A percentile compares a stretch with the other conserved stretches of the same genome.
phyloP scores from a whole-genome alignment of 2,329 filamentous ascomycete species.

The Diaporthe longicolla region DNA sequence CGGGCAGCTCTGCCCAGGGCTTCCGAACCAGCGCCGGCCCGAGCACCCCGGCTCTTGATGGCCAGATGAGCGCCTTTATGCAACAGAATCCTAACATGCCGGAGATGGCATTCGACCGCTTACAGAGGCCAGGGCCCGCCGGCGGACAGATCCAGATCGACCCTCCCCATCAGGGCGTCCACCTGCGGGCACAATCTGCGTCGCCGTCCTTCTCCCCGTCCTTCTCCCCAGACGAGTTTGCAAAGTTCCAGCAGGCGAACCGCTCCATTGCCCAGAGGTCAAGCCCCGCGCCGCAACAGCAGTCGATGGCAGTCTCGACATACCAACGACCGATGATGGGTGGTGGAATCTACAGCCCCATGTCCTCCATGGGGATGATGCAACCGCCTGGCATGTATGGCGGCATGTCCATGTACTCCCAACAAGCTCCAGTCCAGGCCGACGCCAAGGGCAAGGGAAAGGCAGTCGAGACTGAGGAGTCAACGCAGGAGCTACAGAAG shows the following conservation, averaged over 20 bases:
- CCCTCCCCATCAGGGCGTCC: constrained; percentile 60
- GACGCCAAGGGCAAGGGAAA: constrained; percentile 85
- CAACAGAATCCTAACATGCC: constrained; percentile 78
- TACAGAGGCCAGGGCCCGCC: constrained; percentile 46
- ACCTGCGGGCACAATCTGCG: constrained; percentile 67
- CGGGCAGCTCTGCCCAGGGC: constrained; percentile 51
- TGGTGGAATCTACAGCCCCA: constrained; percentile 54
- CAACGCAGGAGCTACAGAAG: constrained; percentile 69
- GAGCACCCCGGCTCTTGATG: constrained; percentile 36
- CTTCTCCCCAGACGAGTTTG: constrained; percentile 89
- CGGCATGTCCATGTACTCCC: constrained; percentile 64
- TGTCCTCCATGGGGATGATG: constrained; percentile 65
- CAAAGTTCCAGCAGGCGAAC: constrained; percentile 84
- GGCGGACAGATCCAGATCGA: constrained; percentile 60
- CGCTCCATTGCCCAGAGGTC: constrained; percentile 65
- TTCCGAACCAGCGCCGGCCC: constrained; percentile 40
- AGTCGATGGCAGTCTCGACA: constrained; percentile 58
- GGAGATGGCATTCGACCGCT: constrained; percentile 66
- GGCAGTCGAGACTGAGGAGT: constrained; percentile 92
- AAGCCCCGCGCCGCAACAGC: constrained; percentile 71
- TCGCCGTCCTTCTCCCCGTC: constrained; percentile 73
- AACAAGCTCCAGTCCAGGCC: constrained; percentile 55
- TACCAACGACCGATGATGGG: constrained; percentile 74
- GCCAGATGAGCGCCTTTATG: constrained; percentile 90
- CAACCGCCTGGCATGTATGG: constrained; percentile 68